phyloP scores from a whole-genome alignment of 148 eudicot species.

The Rhododendron ovatum region DNA sequence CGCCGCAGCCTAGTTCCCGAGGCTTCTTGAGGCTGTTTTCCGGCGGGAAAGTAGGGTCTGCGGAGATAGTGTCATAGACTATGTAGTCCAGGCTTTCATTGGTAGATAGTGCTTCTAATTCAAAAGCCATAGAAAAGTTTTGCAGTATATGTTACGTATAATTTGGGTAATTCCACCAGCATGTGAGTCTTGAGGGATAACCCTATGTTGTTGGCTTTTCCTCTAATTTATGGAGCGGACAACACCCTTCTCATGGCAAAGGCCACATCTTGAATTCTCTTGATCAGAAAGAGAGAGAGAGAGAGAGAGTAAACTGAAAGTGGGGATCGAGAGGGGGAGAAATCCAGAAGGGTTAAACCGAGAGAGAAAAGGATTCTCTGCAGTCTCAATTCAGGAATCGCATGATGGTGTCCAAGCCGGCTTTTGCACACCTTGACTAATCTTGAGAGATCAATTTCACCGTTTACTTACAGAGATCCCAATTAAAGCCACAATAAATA shows the following conservation, averaged over 20 bases:
- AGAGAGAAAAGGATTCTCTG: not conserved
- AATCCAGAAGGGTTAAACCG: not conserved
- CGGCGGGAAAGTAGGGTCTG: constrained; percentile 1
- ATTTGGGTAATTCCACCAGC: not conserved
- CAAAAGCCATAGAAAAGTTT: constrained; percentile 41
- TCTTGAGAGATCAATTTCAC: no score
- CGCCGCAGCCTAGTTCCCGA: constrained; percentile 9
- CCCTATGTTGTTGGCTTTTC: not conserved
- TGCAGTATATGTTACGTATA: not conserved
- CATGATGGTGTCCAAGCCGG: no score
- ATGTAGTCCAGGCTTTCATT: constrained; percentile 60
- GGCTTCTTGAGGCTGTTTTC: constrained; percentile 19
- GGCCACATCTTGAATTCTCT: not conserved
- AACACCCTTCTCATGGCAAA: not conserved
- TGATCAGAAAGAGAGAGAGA: not conserved
- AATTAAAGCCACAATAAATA: no score
- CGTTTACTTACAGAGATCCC: rapidly evolving
- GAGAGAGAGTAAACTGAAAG: not conserved
- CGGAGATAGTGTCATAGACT: constrained; percentile 48
- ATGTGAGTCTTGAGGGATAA: not conserved
- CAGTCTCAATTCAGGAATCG: not conserved
- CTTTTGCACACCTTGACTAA: no score
- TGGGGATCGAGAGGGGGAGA: not conserved
- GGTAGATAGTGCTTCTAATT: constrained; percentile 67
- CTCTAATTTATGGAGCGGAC: not conserved